These are phyloP conservation scores for Sporisorium graminicola DNA, from an alignment of 1,284 basidiomycete species.

Conservation along the genomic window DNA sequence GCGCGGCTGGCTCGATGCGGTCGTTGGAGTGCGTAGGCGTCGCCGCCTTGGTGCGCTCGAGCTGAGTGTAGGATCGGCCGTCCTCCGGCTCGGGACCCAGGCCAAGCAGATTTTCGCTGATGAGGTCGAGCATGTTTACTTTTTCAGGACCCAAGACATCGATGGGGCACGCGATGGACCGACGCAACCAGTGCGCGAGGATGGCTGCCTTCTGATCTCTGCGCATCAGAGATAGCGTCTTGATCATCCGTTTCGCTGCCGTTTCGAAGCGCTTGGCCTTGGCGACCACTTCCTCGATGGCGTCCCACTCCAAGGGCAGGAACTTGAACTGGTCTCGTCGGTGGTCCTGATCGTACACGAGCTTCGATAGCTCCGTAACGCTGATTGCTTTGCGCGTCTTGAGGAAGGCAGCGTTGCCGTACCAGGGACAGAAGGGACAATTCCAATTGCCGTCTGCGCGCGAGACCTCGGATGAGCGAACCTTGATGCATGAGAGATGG, in stretches of 20 bases:
- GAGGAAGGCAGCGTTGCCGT: slow-evolving; percentile 20
- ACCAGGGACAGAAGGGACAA: slow-evolving; percentile 61
- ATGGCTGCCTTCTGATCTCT: slow-evolving; percentile 39
- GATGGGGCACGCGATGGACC: slow-evolving; percentile 54
- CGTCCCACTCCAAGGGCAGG: slow-evolving; percentile 51
- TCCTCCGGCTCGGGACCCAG: slow-evolving; percentile 17
- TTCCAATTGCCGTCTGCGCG: slow-evolving; percentile 48
- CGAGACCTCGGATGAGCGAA: slow-evolving; percentile 26
- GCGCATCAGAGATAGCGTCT: slow-evolving; percentile 54
- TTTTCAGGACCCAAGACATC: slow-evolving; percentile 55
- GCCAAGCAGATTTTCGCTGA: slow-evolving; percentile 32
- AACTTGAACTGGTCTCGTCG: slow-evolving; percentile 49
- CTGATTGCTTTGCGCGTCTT: slow-evolving; percentile 36
- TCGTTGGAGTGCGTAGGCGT: slow-evolving; percentile 30
- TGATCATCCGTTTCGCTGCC: slow-evolving; percentile 53
- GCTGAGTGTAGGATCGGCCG: slow-evolving; percentile 9
- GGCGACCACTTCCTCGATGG: slow-evolving; percentile 49
- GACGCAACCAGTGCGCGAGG: slow-evolving; percentile 50
- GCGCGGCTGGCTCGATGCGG: slow-evolving; percentile 6
- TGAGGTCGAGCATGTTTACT: slow-evolving; percentile 45
- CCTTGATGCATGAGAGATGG: slow-evolving; percentile 59
- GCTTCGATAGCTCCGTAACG: slow-evolving; percentile 38
- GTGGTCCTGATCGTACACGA: slow-evolving; percentile 47
- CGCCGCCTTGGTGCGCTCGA: slow-evolving; percentile 14
- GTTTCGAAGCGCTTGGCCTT: slow-evolving; percentile 49